Evolutionary conservation across 2,329 filamentous ascomycete genomes (phyloP).

Genomic region (Periconia digitata): DNA sequence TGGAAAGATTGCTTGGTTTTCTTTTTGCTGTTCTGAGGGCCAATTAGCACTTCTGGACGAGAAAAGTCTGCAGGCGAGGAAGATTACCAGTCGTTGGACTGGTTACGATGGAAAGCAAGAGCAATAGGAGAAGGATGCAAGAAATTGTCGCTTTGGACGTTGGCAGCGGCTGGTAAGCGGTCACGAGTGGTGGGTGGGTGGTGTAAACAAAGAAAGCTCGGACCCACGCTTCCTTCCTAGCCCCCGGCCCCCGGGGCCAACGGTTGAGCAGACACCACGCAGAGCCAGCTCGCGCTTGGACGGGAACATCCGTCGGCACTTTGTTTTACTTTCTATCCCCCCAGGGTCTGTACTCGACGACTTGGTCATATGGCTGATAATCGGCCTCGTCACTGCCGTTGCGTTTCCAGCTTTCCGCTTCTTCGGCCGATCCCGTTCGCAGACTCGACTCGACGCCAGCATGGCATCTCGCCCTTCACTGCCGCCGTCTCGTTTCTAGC

Average conservation of each 20-base stretch:
- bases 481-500: constrained; percentile 1
- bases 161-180: neutral
- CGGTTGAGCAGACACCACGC: neutral
- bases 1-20: too few species aligned
- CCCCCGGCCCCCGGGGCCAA: neutral
- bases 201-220: neutral
- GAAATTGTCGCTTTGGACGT: neutral
- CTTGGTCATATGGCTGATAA: too few species aligned
- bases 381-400: too few species aligned
- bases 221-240: neutral
- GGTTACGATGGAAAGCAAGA: neutral
- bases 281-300: neutral
- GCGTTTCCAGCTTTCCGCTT: too few species aligned
- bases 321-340: too few species aligned
- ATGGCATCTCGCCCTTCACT: too few species aligned
- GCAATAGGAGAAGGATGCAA: neutral
- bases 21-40: neutral
- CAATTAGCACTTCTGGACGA: neutral
- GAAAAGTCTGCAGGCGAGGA: neutral
- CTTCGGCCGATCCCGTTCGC: too few species aligned
- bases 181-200: too few species aligned
- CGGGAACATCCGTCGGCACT: neutral
- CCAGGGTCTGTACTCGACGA: too few species aligned
- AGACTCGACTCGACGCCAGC: too few species aligned
- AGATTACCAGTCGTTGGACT: neutral